Base-by-base conservation (phyloP, 345 rosid genomes). In the Stellera chamaejasme region DNA sequence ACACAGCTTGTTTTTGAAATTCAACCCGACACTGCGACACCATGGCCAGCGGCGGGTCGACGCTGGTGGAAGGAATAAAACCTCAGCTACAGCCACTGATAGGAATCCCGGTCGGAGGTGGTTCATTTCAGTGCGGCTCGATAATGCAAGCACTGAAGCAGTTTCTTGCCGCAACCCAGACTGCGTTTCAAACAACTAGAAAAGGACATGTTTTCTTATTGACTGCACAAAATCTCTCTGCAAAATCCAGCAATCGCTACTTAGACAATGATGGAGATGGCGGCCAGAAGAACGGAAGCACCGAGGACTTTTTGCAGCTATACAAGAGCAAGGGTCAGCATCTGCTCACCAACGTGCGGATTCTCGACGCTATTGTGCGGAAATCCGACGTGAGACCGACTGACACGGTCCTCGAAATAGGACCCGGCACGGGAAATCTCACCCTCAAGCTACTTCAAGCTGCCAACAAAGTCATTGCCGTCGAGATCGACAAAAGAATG, bases 341-440 rank as follows among this genome's bases (percentile, higher is more conserved):
- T 62, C 76, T 89, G 27, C 99, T 93, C 64, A 84, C 89, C 46
- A 93, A 93, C 58, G 82, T 73, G 2, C 72, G 91, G 45, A 67
- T 93, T 58, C 82, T 92, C 25, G 91, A 89, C 72, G 39, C 78
- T 45, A 84, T 93, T 53, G 91, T 89, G 48, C 69, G 78, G 32
- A 72, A 59, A 66, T 84, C 96, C 2, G 60, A 69, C 12, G 45
- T 86, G 32, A 67, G 66, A 27, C 76, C 83, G 2, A 64, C 72
- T 0, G 97, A 93, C 57, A 84, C 87, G 0, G 91, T 89, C 42
- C 64, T 93, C 6, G 94, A 93, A 76, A 84, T 93, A 16, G 97
- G 94, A 52, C 97, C 96, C 10, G 97, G 96, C 3, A 89, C 97
- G 2, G 97, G 96, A 36, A 93, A 89, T 54, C 97, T 89, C 69